These are phyloP conservation scores for Heliocybe sulcata DNA, from an alignment of 1,284 basidiomycete species.

Conservation along the genomic window DNA sequence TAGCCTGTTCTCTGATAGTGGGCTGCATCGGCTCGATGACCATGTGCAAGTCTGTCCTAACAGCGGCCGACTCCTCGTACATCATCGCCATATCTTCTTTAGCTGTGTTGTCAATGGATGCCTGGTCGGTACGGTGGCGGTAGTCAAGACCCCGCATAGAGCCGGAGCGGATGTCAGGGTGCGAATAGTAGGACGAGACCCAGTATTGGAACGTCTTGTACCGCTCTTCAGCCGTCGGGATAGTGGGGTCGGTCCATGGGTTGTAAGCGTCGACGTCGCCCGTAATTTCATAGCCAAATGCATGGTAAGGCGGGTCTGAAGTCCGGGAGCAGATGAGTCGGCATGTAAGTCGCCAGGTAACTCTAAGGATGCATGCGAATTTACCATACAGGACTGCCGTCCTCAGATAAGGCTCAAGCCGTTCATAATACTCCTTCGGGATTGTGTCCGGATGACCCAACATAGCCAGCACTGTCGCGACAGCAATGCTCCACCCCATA, in stretches of 20 bases:
- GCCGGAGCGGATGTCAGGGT: background rate
- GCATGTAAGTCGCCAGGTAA: background rate
- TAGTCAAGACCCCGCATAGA: background rate
- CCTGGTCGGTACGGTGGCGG: background rate
- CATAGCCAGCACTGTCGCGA: background rate
- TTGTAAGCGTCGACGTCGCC: background rate
- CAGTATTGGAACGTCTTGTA: slow-evolving; percentile 1
- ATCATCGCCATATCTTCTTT: background rate
- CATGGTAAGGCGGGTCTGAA: background rate
- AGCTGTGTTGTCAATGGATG: background rate
- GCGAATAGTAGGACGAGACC: background rate
- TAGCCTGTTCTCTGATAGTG: background rate
- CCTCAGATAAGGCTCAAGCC: background rate
- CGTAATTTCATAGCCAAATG: background rate
- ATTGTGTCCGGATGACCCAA: background rate
- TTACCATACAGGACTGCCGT: background rate
- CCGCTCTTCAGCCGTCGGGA: background rate
- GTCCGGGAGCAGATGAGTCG: too few relatives aligned
- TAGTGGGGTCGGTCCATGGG: background rate
- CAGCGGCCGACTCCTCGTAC: background rate
- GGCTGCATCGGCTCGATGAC: background rate
- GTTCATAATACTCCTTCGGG: background rate
- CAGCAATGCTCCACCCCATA: background rate
- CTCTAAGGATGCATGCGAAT: background rate
- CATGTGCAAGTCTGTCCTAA: background rate